Evolutionary conservation across 163 green algal genomes (phyloP).

Genomic region (Coccomyxa subellipsoidea): DNA sequence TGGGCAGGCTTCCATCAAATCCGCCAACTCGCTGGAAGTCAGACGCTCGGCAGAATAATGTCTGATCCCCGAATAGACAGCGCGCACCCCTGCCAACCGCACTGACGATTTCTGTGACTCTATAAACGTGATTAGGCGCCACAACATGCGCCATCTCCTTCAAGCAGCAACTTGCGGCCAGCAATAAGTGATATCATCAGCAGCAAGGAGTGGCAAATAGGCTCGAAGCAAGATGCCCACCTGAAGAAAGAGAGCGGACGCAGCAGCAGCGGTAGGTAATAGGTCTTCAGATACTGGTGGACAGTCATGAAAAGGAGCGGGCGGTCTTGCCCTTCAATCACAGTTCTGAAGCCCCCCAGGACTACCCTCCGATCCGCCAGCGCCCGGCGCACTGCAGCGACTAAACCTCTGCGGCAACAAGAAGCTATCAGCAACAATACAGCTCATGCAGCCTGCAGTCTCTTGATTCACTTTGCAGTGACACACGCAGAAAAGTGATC

Average conservation of each 20-base stretch:
- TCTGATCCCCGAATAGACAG: constrained; percentile 75
- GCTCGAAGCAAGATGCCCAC: constrained; percentile 11
- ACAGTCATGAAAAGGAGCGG: constrained; percentile 48
- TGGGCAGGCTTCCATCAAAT: constrained; percentile 56
- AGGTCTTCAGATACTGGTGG: constrained; percentile 66
- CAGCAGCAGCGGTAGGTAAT: constrained; percentile 50
- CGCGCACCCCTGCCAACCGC: constrained; percentile 38
- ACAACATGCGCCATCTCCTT: too few relatives aligned
- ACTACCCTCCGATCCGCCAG: constrained; percentile 40
- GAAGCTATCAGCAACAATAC: neutral
- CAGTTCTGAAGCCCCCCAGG: constrained; percentile 59
- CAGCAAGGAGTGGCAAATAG: neutral
- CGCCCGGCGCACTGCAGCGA: constrained; percentile 30
- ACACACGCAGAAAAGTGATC: too few relatives aligned
- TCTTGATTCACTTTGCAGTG: too few relatives aligned
- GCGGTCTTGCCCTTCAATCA: constrained; percentile 44
- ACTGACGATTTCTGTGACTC: neutral
- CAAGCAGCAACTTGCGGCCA: too few relatives aligned
- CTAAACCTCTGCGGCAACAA: neutral
- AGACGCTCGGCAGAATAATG: constrained; percentile 54
- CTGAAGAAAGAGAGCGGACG: constrained; percentile 48
- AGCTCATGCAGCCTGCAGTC: too few relatives aligned
- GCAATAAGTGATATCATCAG: too few relatives aligned
- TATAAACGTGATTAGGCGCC: too few relatives aligned
- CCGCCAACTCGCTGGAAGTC: constrained; percentile 63